Evolutionary conservation across 2,329 filamentous ascomycete genomes (phyloP), one percentile per base, ranked within the genome.

Genomic region (Arthrobotrys musiformis): DNA sequence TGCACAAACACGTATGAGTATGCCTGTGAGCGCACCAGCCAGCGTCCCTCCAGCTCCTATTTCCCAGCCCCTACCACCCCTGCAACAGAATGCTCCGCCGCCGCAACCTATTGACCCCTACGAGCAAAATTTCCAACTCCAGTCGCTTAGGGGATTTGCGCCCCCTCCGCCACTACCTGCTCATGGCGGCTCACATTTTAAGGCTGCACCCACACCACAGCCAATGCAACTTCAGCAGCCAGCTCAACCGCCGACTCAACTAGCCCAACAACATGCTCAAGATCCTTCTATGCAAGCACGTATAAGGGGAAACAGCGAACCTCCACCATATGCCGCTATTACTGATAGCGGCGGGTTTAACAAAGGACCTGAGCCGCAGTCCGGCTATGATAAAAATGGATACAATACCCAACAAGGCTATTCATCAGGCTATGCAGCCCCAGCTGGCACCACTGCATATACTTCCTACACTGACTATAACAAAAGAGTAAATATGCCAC

Each of bases 381-480:
- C 28, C 11, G 37, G 37, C 11, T 76, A 64, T n/a, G 50, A 26
- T 15, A 46, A 76, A 15, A 28, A 9, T 8, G 35, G 28, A n/a
- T 76, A 76, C 56, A 52, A 6, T n/a, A 17, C 56, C 7, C 62
- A 54, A 8, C 62, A 67, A 40, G 19, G 24, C 11, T 60, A 62
- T 24, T 37, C 72, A 22, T 42, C 42, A 22, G 44, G 35, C 37
- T 76, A 76, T 61, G 19, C 24, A 17, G 37, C 7, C 17, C 56
- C 72, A 9, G 13, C 64, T 1, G 13, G 33, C 5, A 13, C 64
- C 4, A 42, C 58, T 2, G 26, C 54, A 15, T 76, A 76, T 60
- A 76, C 72, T 15, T 76, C 72, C 3, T 60, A 70, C 24, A 76
- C 72, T 1, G 72, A 76, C 42, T 76, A 76, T 46, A 76, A 37